Conservation (phyloP, 2,329 filamentous ascomycete genomes). For the Aspergillus nomiae region DNA sequence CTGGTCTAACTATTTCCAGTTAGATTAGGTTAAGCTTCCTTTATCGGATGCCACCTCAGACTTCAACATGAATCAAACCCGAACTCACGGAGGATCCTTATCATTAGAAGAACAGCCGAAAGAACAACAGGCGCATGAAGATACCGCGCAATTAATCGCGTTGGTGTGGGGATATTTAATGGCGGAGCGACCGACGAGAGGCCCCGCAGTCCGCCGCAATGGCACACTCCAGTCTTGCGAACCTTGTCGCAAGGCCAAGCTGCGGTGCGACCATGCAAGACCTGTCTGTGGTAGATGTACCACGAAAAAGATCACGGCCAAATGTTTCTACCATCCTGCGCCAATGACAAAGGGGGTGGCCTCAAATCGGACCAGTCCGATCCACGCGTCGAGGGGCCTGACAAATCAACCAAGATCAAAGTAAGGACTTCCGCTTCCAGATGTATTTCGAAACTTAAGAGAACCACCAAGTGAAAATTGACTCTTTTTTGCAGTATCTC, state of each 20-base stretch:
- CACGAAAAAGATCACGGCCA: conserved; percentile 30
- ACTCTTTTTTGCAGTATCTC: conserved; percentile 21
- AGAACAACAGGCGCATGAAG: background rate
- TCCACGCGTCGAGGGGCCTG: conserved; percentile 17
- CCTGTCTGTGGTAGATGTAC: conserved; percentile 37
- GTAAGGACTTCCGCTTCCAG: conserved; percentile 15
- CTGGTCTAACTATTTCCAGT: background rate
- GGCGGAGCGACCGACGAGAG: background rate
- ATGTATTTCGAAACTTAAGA: background rate
- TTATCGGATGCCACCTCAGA: background rate
- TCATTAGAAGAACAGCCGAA: background rate
- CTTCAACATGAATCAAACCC: background rate
- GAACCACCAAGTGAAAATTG: background rate
- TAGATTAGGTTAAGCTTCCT: background rate
- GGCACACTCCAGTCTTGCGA: conserved; percentile 41
- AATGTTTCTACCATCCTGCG: conserved; percentile 42
- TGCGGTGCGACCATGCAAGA: conserved; percentile 38
- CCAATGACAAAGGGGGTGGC: conserved; percentile 38
- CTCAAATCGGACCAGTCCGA: conserved; percentile 13
- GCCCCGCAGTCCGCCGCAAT: conserved; percentile 36
- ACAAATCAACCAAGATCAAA: conserved; percentile 25
- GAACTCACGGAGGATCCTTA: background rate
- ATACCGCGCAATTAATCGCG: background rate
- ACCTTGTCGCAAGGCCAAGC: conserved; percentile 41
- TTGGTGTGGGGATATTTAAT: background rate